Conservation (phyloP, 73 alveolate species). For the Paramecium sexaurelia region DNA sequence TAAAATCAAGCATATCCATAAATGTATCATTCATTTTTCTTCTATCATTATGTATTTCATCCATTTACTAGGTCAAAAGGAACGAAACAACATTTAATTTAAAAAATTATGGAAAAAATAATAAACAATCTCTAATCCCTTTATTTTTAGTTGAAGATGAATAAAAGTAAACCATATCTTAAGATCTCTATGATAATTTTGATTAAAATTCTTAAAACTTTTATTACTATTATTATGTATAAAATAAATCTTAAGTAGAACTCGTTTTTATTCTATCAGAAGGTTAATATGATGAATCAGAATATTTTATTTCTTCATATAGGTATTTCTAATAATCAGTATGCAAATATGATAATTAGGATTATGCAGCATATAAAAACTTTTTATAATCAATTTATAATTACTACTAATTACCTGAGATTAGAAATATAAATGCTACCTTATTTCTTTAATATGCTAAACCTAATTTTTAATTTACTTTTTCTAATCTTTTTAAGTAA, state of each 20-base stretch:
- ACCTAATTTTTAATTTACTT: neutral
- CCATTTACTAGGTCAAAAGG: neutral
- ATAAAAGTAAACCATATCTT: slow-evolving; percentile 9
- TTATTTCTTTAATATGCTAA: neutral
- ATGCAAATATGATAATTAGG: neutral
- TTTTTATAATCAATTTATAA: neutral
- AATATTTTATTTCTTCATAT: neutral
- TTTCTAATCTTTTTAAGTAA: neutral
- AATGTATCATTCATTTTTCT: slow-evolving; percentile 27
- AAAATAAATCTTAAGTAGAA: neutral
- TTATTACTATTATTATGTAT: neutral
- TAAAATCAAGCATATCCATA: slow-evolving; percentile 49
- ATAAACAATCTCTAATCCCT: slow-evolving; percentile 6
- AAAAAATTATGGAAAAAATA: slow-evolving; percentile 23
- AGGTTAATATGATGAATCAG: neutral
- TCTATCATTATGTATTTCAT: neutral
- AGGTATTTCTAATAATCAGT: neutral
- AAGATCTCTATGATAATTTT: neutral
- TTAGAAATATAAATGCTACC: slow-evolving; percentile 7
- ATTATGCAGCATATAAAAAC: slow-evolving; percentile 26
- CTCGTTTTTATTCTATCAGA: neutral
- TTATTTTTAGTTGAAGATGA: slow-evolving; percentile 28
- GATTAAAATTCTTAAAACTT: neutral
- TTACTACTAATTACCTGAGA: neutral
- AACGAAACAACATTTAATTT: slow-evolving; percentile 1